phyloP scores from a whole-genome alignment of 2,329 filamentous ascomycete species.

The Fusarium sublunatum region DNA sequence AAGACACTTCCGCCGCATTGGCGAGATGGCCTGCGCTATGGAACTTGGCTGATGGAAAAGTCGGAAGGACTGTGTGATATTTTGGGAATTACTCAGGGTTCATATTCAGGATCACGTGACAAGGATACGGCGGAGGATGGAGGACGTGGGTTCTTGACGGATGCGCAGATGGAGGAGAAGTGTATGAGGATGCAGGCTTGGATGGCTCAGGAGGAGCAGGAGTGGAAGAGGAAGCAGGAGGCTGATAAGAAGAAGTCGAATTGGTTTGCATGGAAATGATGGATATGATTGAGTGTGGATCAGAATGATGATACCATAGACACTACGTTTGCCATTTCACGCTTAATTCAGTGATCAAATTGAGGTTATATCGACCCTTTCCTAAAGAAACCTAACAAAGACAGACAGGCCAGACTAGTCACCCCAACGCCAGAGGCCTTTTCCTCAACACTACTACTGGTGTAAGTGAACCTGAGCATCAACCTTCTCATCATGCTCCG shows the following conservation, averaged over 20 bases:
- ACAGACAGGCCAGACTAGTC: background rate
- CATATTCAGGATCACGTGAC: slow-evolving; percentile 52
- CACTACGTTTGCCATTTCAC: background rate
- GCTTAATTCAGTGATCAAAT: background rate
- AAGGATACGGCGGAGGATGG: slow-evolving; percentile 56
- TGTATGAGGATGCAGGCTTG: slow-evolving; percentile 49
- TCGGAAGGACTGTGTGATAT: slow-evolving; percentile 54
- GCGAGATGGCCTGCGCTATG: slow-evolving; percentile 59
- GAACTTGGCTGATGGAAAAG: slow-evolving; percentile 59
- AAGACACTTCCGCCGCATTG: slow-evolving; percentile 60
- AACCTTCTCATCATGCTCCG: slow-evolving; percentile 39
- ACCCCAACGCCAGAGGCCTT: background rate
- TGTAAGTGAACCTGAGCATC: slow-evolving; percentile 19
- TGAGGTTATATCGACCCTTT: background rate
- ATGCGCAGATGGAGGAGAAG: slow-evolving; percentile 53
- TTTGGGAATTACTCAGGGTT: slow-evolving; percentile 52
- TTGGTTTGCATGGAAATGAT: slow-evolving; percentile 41
- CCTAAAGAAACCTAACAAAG: background rate
- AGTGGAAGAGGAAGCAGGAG: slow-evolving; percentile 44
- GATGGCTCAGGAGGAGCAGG: slow-evolving; percentile 46
- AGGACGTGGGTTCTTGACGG: slow-evolving; percentile 53
- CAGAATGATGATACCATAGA: background rate
- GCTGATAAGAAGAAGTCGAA: slow-evolving; percentile 36
- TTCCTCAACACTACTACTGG: background rate
- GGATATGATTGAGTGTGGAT: background rate